Conservation (phyloP, 352 stramenopile genomes). For the Pythium dissotocum region DNA sequence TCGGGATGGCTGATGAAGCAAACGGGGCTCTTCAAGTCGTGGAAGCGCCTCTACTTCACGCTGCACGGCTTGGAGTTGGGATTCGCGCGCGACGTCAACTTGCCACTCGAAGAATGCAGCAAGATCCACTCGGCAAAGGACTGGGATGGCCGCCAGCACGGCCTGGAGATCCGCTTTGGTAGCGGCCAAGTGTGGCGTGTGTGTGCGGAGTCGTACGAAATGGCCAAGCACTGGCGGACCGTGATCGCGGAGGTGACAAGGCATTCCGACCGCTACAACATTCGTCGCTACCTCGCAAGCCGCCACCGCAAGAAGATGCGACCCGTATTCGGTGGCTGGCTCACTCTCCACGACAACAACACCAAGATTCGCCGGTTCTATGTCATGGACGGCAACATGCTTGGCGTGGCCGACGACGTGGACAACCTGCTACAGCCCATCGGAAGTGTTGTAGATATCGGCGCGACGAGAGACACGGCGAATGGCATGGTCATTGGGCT, state of each 20-base stretch:
- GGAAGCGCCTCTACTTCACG: slow-evolving; percentile 83
- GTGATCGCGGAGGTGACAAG: slow-evolving; percentile 57
- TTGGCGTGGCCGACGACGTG: slow-evolving; percentile 79
- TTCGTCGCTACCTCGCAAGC: slow-evolving; percentile 70
- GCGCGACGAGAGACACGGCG: slow-evolving; percentile 57
- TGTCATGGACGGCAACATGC: slow-evolving; percentile 64
- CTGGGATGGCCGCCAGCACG: slow-evolving; percentile 73
- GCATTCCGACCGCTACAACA: slow-evolving; percentile 52
- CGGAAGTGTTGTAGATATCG: slow-evolving; percentile 61
- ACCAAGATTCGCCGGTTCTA: slow-evolving; percentile 68
- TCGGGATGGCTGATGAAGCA: slow-evolving; percentile 83
- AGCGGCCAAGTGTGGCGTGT: slow-evolving; percentile 73
- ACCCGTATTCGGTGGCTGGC: slow-evolving; percentile 78
- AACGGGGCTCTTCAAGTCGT: slow-evolving; percentile 73
- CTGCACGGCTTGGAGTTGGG: slow-evolving; percentile 73
- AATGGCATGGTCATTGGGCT: slow-evolving; percentile 76
- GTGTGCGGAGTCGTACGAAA: slow-evolving; percentile 77
- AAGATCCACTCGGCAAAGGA: slow-evolving; percentile 59
- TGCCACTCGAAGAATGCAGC: slow-evolving; percentile 56
- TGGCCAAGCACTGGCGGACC: slow-evolving; percentile 68
- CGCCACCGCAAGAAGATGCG: slow-evolving; percentile 66
- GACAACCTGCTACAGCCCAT: slow-evolving; percentile 75
- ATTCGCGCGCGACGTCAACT: slow-evolving; percentile 76
- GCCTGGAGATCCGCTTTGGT: slow-evolving; percentile 61
- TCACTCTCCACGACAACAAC: slow-evolving; percentile 55